Evolutionary conservation across 768 basidiomycete genomes (phyloP).

Genomic region (Trametes gibbosa): DNA sequence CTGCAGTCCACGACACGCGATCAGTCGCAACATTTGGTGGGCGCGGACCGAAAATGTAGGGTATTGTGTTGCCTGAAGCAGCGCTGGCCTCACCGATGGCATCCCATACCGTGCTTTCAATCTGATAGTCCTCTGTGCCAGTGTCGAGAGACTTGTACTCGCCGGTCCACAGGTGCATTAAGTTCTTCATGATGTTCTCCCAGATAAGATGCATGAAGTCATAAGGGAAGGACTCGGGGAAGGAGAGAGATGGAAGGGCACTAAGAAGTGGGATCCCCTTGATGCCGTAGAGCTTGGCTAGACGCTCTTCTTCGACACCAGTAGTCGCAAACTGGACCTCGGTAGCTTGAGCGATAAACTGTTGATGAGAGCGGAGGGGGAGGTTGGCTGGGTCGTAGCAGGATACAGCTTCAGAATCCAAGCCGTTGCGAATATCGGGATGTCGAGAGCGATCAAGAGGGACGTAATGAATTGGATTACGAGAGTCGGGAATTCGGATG

Average conservation of each 20-base stretch:
- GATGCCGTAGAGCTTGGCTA: no score
- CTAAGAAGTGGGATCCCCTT: neutral
- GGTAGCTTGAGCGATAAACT: no score
- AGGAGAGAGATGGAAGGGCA: conserved; percentile 4
- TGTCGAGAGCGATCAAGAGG: no score
- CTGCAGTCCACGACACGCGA: conserved; percentile 23
- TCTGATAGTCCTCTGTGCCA: conserved; percentile 3
- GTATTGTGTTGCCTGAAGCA: conserved; percentile 20
- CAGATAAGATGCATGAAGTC: conserved; percentile 31
- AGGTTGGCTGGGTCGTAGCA: no score
- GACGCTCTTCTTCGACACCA: no score
- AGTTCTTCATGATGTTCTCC: conserved; percentile 25
- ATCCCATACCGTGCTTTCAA: conserved; percentile 22
- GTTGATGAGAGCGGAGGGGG: no score
- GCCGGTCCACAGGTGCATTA: conserved; percentile 25
- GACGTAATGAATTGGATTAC: neutral
- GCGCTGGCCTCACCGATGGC: conserved; percentile 19
- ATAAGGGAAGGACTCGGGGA: conserved; percentile 25
- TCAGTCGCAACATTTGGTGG: conserved; percentile 21
- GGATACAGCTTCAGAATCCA: no score
- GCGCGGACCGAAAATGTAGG: conserved; percentile 18
- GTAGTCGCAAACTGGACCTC: no score
- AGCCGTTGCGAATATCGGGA: no score
- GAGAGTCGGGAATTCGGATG: conserved; percentile 17
- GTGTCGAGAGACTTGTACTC: conserved; percentile 23